phyloP scores from a whole-genome alignment of 2,329 filamentous ascomycete species.

The Diplodia scrobiculata region DNA sequence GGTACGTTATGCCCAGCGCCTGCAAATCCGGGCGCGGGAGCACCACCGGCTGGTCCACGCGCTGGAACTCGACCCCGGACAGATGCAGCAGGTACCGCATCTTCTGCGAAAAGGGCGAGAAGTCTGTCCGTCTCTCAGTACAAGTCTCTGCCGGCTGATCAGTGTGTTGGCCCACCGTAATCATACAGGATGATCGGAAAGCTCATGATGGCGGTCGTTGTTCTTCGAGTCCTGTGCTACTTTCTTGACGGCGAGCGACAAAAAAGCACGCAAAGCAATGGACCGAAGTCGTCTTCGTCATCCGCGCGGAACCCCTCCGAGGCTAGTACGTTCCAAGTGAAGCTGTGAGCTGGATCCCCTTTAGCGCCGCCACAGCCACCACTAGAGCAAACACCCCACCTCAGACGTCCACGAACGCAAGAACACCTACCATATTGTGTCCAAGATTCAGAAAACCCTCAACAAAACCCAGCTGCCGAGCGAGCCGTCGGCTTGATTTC shows the following conservation, averaged over 20 bases:
- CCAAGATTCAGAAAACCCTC: too few relatives aligned
- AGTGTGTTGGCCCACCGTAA: neutral
- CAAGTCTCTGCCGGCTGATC: neutral
- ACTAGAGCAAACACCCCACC: neutral
- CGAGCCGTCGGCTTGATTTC: too few relatives aligned
- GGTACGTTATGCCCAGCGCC: slow-evolving; percentile 29
- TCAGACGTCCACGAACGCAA: neutral
- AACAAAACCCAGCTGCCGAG: too few relatives aligned
- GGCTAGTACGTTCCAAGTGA: neutral
- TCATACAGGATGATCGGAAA: neutral
- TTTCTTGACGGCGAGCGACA: too few relatives aligned
- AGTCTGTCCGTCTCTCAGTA: slow-evolving; percentile 3
- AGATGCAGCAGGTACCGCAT: slow-evolving; percentile 7
- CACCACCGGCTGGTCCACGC: slow-evolving; percentile 32
- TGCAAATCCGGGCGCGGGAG: slow-evolving; percentile 40
- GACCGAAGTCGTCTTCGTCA: neutral
- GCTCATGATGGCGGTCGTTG: neutral
- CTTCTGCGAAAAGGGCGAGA: slow-evolving; percentile 27
- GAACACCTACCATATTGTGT: too few relatives aligned
- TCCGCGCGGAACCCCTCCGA: neutral
- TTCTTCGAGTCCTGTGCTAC: neutral
- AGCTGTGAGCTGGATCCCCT: neutral
- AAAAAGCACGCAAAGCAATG: neutral
- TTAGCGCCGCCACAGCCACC: neutral
- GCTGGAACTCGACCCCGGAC: neutral